Conservation (phyloP, 2,329 filamentous ascomycete genomes). For the Fusarium nematophilum region DNA sequence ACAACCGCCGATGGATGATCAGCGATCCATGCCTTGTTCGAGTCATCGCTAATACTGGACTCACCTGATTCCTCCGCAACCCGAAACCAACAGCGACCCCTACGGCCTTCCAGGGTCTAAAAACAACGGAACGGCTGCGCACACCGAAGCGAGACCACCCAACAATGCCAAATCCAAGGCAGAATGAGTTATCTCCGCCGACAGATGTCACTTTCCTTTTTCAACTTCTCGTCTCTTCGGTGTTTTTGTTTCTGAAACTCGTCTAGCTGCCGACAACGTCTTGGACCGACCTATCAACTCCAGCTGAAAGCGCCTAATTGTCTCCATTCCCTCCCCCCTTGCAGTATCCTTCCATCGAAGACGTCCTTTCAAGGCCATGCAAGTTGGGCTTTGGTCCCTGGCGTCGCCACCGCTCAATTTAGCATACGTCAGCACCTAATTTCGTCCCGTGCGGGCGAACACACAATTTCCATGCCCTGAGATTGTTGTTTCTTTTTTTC, state of each 20-base stretch:
- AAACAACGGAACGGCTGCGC: neutral
- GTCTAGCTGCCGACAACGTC: neutral
- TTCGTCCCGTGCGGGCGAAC: constrained; percentile 13
- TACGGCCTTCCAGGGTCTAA: neutral
- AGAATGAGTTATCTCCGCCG: neutral
- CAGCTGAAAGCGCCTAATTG: no score
- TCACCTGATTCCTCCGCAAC: constrained; percentile 15
- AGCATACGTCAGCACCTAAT: constrained; percentile 42
- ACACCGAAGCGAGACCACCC: neutral
- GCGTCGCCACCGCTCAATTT: constrained; percentile 5
- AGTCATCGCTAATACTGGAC: constrained; percentile 6
- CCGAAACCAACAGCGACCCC: constrained; percentile 1
- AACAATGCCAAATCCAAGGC: neutral
- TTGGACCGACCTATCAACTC: constrained; percentile 2
- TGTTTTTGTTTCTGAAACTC: constrained; percentile 12
- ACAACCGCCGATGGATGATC: constrained; percentile 6
- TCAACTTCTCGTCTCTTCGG: neutral
- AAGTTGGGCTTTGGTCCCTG: no score
- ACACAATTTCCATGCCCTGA: constrained; percentile 5
- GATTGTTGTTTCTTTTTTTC: constrained; percentile 16
- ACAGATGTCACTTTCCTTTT: neutral
- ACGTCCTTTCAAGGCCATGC: neutral
- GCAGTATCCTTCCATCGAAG: constrained; percentile 10
- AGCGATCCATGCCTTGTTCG: neutral
- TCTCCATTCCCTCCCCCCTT: constrained; percentile 26